phyloP scores from a whole-genome alignment of 352 stramenopile genomes.

The Phytophthora syringae region DNA sequence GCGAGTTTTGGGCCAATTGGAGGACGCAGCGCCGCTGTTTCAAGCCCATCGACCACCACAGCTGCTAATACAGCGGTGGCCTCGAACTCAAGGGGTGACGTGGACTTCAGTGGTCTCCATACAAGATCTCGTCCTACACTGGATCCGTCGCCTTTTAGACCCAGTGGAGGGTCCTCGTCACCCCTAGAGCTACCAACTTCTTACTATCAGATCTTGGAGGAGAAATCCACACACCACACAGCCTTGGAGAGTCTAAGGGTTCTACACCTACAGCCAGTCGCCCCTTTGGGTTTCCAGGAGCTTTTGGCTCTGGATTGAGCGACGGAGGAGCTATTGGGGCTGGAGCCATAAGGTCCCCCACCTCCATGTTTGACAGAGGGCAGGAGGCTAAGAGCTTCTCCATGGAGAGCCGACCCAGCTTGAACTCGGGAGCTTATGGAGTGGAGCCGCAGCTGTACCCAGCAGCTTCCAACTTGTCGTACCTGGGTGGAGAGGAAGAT shows the following conservation, averaged over 20 bases:
- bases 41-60: background rate
- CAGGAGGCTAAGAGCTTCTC: slow-evolving; percentile 30
- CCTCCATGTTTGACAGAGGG: slow-evolving; percentile 38
- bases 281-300: slow-evolving; percentile 47
- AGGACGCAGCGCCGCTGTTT: slow-evolving; percentile 26
- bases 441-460: slow-evolving; percentile 27
- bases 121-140: slow-evolving; percentile 25
- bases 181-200: slow-evolving; percentile 41
- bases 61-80: background rate
- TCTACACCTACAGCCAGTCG: slow-evolving; percentile 14
- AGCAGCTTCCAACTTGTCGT: slow-evolving; percentile 14
- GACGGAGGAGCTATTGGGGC: slow-evolving; percentile 26
- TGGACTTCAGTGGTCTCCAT: slow-evolving; percentile 35
- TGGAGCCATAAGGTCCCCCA: slow-evolving; percentile 34
- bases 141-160: slow-evolving; percentile 34
- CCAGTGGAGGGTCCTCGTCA: slow-evolving; percentile 9
- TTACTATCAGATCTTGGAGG: slow-evolving; percentile 66
- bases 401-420: slow-evolving; percentile 18
- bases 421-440: slow-evolving; percentile 4
- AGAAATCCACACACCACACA: slow-evolving; percentile 52
- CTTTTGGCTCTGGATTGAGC: slow-evolving; percentile 23
- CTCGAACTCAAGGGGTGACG: slow-evolving; percentile 22
- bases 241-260: slow-evolving; percentile 21
- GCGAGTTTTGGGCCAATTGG: slow-evolving; percentile 60
- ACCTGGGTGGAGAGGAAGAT: slow-evolving; percentile 15